Evolutionary conservation across 2,329 filamentous ascomycete species (phyloP).

Genomic region (Pestalotiopsis sp.): DNA sequence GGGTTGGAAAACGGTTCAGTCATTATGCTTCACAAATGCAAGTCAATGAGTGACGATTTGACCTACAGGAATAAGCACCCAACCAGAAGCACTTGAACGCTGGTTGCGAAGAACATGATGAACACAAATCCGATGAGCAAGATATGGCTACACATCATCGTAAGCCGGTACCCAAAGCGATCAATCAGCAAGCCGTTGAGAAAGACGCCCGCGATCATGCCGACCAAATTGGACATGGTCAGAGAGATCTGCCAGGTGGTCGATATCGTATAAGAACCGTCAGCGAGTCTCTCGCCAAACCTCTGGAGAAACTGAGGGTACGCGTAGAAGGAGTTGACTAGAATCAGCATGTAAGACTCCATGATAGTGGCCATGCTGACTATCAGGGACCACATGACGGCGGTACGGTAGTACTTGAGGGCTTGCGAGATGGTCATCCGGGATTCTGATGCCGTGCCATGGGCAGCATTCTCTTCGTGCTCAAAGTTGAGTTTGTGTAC

Average conservation of each 20-base stretch:
- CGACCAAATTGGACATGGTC: neutral
- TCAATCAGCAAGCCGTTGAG: neutral
- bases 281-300: neutral
- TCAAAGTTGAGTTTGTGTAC: neutral
- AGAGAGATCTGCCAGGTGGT: neutral
- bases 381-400: neutral
- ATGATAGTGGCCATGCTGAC: neutral
- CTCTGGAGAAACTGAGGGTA: neutral
- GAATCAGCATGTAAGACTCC: neutral
- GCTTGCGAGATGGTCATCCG: neutral
- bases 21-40: neutral
- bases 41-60: neutral
- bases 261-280: neutral
- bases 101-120: neutral
- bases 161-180: neutral
- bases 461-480: neutral
- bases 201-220: neutral
- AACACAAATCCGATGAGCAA: neutral
- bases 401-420: neutral
- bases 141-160: neutral
- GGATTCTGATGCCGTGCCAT: neutral
- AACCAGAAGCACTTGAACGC: neutral
- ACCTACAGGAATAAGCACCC: neutral
- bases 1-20: neutral
- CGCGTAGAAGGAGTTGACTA: neutral